Conservation (phyloP, 2,329 filamentous ascomycete genomes). For the Simplicillium sp. region DNA sequence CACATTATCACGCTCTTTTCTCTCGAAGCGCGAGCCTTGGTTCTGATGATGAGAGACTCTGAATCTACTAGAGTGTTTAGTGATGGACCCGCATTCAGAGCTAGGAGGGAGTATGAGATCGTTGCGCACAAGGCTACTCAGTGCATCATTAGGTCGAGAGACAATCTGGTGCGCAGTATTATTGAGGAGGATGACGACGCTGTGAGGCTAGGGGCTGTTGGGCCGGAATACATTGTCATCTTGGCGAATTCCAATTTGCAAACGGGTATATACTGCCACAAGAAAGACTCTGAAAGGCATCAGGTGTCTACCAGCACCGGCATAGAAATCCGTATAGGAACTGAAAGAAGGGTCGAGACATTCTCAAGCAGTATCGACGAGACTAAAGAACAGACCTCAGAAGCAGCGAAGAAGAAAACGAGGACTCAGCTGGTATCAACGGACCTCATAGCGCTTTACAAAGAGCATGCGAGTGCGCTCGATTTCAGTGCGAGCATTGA, state of each 20-base stretch:
- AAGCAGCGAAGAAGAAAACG: background rate
- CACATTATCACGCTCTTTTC: background rate
- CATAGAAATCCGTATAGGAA: background rate
- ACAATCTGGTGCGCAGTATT: background rate
- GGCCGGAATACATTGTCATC: background rate
- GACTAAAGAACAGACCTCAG: background rate
- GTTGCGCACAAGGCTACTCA: background rate
- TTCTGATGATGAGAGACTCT: background rate
- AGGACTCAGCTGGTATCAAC: background rate
- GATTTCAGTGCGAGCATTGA: slow-evolving; percentile 4
- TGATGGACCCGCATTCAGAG: background rate
- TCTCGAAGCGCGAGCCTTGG: background rate
- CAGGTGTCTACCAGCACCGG: background rate
- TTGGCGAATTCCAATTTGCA: slow-evolving; percentile 1
- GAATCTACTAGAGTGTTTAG: background rate
- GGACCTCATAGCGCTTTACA: slow-evolving; percentile 7
- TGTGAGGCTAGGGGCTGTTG: slow-evolving; percentile 2
- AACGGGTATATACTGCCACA: background rate
- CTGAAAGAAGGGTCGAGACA: background rate
- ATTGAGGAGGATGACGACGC: background rate
- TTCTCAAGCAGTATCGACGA: background rate
- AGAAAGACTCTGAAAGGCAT: background rate
- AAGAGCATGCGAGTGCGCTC: slow-evolving; percentile 2
- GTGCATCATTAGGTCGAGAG: background rate
- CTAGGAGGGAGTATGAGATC: background rate